phyloP scores from a whole-genome alignment of 768 basidiomycete genomes.

The Lentinula sp. region DNA sequence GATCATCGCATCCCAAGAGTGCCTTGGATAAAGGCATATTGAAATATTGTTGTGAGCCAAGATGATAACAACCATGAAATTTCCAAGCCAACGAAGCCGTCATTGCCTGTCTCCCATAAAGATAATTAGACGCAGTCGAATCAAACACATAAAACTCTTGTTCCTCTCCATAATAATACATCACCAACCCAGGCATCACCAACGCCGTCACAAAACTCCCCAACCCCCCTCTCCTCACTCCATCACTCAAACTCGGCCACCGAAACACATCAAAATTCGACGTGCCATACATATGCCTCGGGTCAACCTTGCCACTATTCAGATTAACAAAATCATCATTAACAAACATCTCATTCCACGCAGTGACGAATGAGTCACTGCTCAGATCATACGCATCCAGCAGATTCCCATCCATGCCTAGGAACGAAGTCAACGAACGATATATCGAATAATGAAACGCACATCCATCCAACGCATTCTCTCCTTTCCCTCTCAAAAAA shows the following conservation, averaged over 20 bases:
- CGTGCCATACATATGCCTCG: conserved; percentile 83
- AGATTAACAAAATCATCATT: conserved; percentile 83
- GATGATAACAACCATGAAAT: conserved; percentile 85
- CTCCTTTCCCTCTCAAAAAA: conserved; percentile 64
- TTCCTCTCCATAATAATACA: conserved; percentile 90
- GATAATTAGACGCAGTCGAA: conserved; percentile 86
- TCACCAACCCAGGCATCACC: conserved; percentile 83
- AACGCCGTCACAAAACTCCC: conserved; percentile 75
- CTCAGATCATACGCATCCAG: conserved; percentile 83
- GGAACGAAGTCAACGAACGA: conserved; percentile 77
- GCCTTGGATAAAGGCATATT: conserved; percentile 83
- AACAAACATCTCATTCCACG: conserved; percentile 91
- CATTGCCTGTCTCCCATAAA: conserved; percentile 95
- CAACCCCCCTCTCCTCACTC: conserved; percentile 67
- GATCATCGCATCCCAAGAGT: conserved; percentile 78
- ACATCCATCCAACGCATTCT: conserved; percentile 67
- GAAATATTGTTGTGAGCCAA: conserved; percentile 91
- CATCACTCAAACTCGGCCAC: conserved; percentile 87
- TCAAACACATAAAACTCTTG: conserved; percentile 87
- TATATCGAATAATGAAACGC: conserved; percentile 97
- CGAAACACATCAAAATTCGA: conserved; percentile 95
- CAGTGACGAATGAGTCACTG: conserved; percentile 68
- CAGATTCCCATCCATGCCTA: conserved; percentile 95
- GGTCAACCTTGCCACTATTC: conserved; percentile 59
- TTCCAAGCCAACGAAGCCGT: conserved; percentile 81